Conservation (phyloP, 306 rosid species). For the Quercus alba region DNA sequence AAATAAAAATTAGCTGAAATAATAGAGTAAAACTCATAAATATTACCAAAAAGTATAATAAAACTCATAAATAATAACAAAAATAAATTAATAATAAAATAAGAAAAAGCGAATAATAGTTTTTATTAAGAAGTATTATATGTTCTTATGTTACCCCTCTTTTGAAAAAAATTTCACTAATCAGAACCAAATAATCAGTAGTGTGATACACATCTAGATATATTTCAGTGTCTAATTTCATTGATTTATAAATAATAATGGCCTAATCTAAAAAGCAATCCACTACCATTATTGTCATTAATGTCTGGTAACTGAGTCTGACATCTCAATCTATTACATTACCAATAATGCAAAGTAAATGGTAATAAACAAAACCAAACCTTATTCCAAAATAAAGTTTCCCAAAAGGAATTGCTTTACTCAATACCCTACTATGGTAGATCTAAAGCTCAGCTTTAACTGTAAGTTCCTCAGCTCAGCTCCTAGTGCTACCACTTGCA, state of each 20-base stretch:
- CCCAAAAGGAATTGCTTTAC: not conserved
- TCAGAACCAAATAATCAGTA: no score
- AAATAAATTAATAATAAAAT: no score
- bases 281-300: not conserved
- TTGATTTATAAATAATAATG: no score
- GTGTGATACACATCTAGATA: no score
- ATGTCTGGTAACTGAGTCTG: not conserved
- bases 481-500: not conserved
- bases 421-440: not conserved
- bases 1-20: rapidly evolving
- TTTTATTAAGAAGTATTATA: no score
- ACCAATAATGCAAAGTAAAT: no score
- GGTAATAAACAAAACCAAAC: not conserved
- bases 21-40: rapidly evolving
- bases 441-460: constrained; percentile 19
- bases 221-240: no score
- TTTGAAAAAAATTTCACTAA: no score
- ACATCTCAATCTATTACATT: not conserved
- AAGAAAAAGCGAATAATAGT: no score
- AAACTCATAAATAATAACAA: no score
- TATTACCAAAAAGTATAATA: rapidly evolving
- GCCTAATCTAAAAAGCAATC: no score
- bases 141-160: no score
- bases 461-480: not conserved
- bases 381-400: not conserved